Evolutionary conservation across 2,329 filamentous ascomycete species (phyloP), one percentile per base, ranked within the genome.

Genomic region (Aspergillus bombycis): DNA sequence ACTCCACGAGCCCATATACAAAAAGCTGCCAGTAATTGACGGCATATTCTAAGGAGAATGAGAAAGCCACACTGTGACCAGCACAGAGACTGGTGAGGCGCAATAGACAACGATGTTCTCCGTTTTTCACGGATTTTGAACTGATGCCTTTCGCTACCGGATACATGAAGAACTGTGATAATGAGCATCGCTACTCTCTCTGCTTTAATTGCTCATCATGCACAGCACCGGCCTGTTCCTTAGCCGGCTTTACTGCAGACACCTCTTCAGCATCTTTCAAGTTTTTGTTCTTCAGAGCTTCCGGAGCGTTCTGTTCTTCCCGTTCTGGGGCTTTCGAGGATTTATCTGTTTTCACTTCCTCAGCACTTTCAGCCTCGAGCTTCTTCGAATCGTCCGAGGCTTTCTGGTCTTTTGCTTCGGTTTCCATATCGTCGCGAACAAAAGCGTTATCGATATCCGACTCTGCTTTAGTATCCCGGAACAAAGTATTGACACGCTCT

Each of bases 361-460:
- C 66, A 23, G 65, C 65, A 11, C 58, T 67, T 28, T 73, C 68
- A 11, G 41, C 36, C 19, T 56, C 62, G 32, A 68, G 64, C n/a
- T 62, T 60, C 62, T 56, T 56, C 2, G 56, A 52, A 26, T 30
- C 34, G 16, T 59, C 60, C 7, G 32, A 60, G 9, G 57, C 32
- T 43, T 62, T 69, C 28, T 61, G 52, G 53, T 78, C 74, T 68
- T 84, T 75, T 63, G 84, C 82, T 61, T 88, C 87, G 65, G 86
- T 82, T 65, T 87, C 81, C 9, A 86, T 86, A 59, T 91, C 81
- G 65, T 92, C 86, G 68, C 91, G 86, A 71, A 97, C 89, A 45
- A 89, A 88, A 6, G 88, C 85, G 81, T 95, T 96, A 76, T 97
- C 94, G 77, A 94, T 90, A 74, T 96, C 91, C 93, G 94, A 97